Evolutionary conservation across 2,329 filamentous ascomycete genomes (phyloP), one percentile per base, ranked within the genome.

Genomic region (Stemphylium beticola): DNA sequence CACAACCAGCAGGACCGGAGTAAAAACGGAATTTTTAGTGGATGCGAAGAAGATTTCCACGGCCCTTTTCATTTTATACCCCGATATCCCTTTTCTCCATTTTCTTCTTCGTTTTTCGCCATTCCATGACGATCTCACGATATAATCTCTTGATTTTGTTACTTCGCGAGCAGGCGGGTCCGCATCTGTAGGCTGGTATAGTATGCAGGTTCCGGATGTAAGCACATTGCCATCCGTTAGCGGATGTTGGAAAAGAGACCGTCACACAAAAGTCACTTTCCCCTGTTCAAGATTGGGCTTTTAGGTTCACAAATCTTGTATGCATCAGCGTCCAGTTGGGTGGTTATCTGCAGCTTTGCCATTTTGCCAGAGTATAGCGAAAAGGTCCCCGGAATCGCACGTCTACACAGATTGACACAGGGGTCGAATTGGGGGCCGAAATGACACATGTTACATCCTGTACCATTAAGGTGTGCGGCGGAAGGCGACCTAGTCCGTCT

Each of bases 61-160:
- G 53, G 45, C 54, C 50, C 33, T 54, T 61, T 57, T 60, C 54
- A 57, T 55, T 61, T 64, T 70, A 72, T 71, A 70, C 68, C 66
- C 65, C 39, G 55, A 67, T 64, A 63, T 66, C 57, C 58, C 45
- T 45, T 43, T 53, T 49, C 32, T 67, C 61, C 53, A 50, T 39
- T 37, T 38, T 38, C 54, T 59, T 62, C 47, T 58, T 50, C 47
- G 34, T 44, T 41, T 36, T 60, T 61, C 52, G 52, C 46, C 47
- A 45, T 58, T 59, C 55, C 32, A 61, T 36, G 59, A 67, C 58
- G 58, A 66, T 57, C 46, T 64, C 50, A 69, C 61, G 66, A 65
- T 43, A 50, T 62, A 55, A 59, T 60, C 45, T 37, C 45, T 38
- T 37, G 34, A 15, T 46, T 34, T 47, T 51, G 49, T 45, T 39